A percentile compares a stretch with the other conserved stretches of the same genome.
phyloP scores from a whole-genome alignment of 2,329 filamentous ascomycete genomes.

The Ilyonectria sp. region DNA sequence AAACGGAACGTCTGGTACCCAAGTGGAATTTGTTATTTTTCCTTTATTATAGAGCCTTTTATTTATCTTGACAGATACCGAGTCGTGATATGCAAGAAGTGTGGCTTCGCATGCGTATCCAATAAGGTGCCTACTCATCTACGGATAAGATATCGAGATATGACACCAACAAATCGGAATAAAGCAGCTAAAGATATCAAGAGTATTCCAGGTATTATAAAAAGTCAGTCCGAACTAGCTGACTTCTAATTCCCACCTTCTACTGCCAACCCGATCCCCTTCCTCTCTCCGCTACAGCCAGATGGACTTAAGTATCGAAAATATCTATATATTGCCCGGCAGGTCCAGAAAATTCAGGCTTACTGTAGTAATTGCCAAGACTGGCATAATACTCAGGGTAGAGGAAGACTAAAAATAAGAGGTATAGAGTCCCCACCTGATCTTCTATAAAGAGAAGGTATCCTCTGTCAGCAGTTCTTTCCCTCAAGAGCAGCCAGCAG shows the following conservation, averaged over 20 bases:
- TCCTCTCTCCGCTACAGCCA: not conserved
- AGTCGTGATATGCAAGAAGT: slow-evolving; percentile 5
- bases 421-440: too few species aligned
- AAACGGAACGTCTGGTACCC: not conserved
- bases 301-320: not conserved
- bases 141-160: not conserved
- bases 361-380: not conserved
- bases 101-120: slow-evolving; percentile 7
- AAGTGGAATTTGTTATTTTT: not conserved
- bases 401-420: too few species aligned
- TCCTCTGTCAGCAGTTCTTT: too few species aligned
- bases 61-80: slow-evolving; percentile 1
- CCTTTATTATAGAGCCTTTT: not conserved
- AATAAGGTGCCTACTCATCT: slow-evolving; percentile 6
- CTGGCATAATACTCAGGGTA: too few species aligned
- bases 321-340: not conserved
- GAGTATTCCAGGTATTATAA: not conserved
- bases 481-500: too few species aligned
- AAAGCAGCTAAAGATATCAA: not conserved
- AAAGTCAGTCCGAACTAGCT: not conserved
- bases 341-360: not conserved
- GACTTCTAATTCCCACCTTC: not conserved
- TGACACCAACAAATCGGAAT: not conserved
- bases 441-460: too few species aligned
- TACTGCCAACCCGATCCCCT: not conserved